A percentile compares a stretch with the other conserved stretches of the same genome.
phyloP scores from a whole-genome alignment of 768 basidiomycete species.

The Podaxis sp. region DNA sequence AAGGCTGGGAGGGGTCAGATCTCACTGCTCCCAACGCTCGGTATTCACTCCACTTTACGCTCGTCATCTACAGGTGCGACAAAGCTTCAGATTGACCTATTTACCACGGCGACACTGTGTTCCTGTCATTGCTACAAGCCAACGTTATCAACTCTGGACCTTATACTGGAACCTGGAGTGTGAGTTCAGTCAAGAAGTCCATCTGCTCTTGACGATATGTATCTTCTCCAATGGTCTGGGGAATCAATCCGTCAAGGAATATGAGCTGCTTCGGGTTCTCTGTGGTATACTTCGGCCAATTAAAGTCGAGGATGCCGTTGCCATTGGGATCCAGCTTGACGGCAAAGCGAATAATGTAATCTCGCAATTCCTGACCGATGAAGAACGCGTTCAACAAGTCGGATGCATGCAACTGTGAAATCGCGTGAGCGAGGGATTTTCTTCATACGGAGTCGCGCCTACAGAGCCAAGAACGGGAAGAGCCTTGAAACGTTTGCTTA shows the following conservation, averaged over 20 bases:
- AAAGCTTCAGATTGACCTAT: too few relatives aligned
- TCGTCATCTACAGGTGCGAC: too few relatives aligned
- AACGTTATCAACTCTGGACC: too few relatives aligned
- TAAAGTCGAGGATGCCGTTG: constrained; percentile 6
- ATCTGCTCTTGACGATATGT: constrained; percentile 36
- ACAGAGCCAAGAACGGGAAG: constrained; percentile 42
- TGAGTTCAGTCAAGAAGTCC: constrained; percentile 25
- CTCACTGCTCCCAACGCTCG: too few relatives aligned
- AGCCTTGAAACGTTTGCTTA: constrained; percentile 39
- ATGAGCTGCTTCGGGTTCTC: constrained; percentile 29
- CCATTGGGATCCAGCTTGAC: constrained; percentile 22
- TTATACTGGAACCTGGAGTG: constrained; percentile 23
- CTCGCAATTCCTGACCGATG: constrained; percentile 32
- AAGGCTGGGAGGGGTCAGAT: too few relatives aligned
- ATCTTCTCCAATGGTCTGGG: constrained; percentile 31
- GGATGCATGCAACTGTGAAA: constrained; percentile 31
- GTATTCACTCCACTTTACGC: too few relatives aligned
- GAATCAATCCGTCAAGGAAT: constrained; percentile 31
- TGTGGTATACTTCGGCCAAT: constrained; percentile 26
- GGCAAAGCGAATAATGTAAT: constrained; percentile 40
- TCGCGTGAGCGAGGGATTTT: background rate
- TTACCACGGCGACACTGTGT: too few relatives aligned
- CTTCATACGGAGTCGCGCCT: constrained; percentile 11
- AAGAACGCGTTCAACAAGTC: constrained; percentile 34
- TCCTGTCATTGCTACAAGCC: too few relatives aligned